phyloP scores from a whole-genome alignment of 1,284 basidiomycete genomes.

The Hemileia vastatrix region DNA sequence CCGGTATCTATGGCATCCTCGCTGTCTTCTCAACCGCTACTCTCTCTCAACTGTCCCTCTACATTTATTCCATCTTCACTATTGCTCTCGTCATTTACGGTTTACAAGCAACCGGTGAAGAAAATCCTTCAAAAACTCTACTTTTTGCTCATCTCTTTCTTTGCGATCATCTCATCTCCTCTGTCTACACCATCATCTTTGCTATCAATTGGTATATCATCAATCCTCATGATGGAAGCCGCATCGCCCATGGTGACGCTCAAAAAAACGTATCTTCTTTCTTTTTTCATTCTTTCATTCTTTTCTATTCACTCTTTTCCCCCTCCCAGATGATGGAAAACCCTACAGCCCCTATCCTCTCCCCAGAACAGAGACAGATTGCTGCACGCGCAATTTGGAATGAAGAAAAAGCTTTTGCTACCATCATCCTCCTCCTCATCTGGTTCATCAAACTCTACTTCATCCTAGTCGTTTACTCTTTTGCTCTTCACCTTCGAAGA shows the following conservation, averaged over 20 bases:
- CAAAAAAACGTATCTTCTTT: conserved; percentile 58
- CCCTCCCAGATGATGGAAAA: conserved; percentile 22
- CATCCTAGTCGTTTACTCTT: conserved; percentile 81
- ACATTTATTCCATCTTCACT: conserved; percentile 79
- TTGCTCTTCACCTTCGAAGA: conserved; percentile 80
- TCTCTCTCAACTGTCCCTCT: conserved; percentile 60
- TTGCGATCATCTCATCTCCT: conserved; percentile 84
- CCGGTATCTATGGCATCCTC: conserved; percentile 90
- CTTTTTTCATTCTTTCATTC: not conserved
- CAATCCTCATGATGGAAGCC: conserved; percentile 77
- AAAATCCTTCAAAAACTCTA: conserved; percentile 69
- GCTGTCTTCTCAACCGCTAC: conserved; percentile 80
- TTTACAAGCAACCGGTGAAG: conserved; percentile 69
- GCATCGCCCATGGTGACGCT: conserved; percentile 67
- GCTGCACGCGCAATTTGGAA: conserved; percentile 78
- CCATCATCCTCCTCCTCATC: conserved; percentile 64
- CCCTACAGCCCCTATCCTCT: conserved; percentile 32
- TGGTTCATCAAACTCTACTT: conserved; percentile 94
- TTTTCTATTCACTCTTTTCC: not conserved
- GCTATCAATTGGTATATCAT: conserved; percentile 79
- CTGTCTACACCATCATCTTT: conserved; percentile 83
- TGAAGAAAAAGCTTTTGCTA: conserved; percentile 73
- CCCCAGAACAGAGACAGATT: conserved; percentile 52
- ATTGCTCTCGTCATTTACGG: conserved; percentile 80
- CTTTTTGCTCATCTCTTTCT: conserved; percentile 88